phyloP scores from a whole-genome alignment of 306 rosid species.

The Dalbergia oliveri region DNA sequence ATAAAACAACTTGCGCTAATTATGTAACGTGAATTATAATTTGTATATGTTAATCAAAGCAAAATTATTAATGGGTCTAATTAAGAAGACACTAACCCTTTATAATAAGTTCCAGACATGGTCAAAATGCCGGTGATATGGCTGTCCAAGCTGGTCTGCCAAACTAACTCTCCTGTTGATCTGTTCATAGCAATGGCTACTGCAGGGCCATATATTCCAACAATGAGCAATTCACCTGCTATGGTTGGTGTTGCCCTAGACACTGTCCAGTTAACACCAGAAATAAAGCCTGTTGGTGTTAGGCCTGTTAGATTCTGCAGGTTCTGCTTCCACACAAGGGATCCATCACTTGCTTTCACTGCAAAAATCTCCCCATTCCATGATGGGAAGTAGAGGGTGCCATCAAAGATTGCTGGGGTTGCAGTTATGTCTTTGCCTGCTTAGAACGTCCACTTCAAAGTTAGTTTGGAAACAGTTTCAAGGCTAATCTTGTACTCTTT shows the following conservation, averaged over 20 bases:
- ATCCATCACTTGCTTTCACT: constrained; percentile 43
- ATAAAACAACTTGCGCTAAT: too few relatives aligned
- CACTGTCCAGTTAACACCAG: constrained; percentile 51
- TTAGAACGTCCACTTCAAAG: constrained; percentile 62
- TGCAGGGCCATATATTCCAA: constrained; percentile 65
- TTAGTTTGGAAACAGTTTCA: constrained; percentile 35
- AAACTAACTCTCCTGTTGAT: constrained; percentile 54
- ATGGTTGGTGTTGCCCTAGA: constrained; percentile 66
- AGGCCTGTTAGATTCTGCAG: constrained; percentile 55
- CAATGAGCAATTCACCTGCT: constrained; percentile 14
- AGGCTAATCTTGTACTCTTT: constrained; percentile 63
- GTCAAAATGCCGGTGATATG: constrained; percentile 48
- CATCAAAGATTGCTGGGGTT: constrained; percentile 62
- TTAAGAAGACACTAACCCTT: constrained; percentile 51
- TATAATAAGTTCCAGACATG: constrained; percentile 71
- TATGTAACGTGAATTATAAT: too few relatives aligned
- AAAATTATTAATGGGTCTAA: too few relatives aligned
- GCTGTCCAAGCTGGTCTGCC: constrained; percentile 56
- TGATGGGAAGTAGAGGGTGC: constrained; percentile 63
- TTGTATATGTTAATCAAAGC: too few relatives aligned
- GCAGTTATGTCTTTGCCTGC: constrained; percentile 67
- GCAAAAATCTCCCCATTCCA: constrained; percentile 73
- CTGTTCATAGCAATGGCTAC: constrained; percentile 59
- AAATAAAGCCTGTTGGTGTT: constrained; percentile 47
- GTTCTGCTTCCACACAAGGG: constrained; percentile 47